Evolutionary conservation across 2,329 filamentous ascomycete species (phyloP), one percentile per base, ranked within the genome.

Genomic region (Fusarium austroafricanum): DNA sequence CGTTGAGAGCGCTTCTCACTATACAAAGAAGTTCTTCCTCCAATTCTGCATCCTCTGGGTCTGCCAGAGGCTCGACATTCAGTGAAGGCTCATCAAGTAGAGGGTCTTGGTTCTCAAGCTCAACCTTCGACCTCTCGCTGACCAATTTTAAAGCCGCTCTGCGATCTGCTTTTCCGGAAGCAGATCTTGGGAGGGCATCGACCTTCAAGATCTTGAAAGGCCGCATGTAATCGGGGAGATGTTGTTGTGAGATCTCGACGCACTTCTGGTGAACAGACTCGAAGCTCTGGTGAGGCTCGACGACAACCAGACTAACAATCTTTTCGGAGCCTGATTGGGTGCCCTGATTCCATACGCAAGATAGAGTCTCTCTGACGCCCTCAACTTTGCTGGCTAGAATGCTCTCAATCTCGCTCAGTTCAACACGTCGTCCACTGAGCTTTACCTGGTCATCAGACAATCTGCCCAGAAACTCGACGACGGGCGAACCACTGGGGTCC

Each of bases 391-490:
- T 64, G 1, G 46, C 57, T 1, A 67, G 4, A 6, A 58, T 29
- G 9, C 57, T 64, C 21, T 67, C 64, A 17, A 67, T 53, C n/a
- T 67, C 64, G 2, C 64, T 51, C 5, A 67, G 18, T 15, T 67
- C 63, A 2, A 64, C 63, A 10, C 64, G 63, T 15, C 64, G 47
- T 2, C 64, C 64, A 14, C 63, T 67, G 4, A 67, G 50, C 21
- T 67, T 67, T 10, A 67, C 64, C 12, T 67, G 64, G 4, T 50
- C 64, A 18, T 64, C 57, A 2, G 63, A 67, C 5, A 67, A 57
- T 5, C 64, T 58, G 2, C 64, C 64, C 2, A 67, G 4, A 3
- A 67, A 67, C 11, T 67, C 64, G 0, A 67, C 31, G 3, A 53
- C 29, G 0, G 63, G 46, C 6, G 45, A 29, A 9, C 44, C 57